Evolutionary conservation across 495 filamentous ascomycete species (phyloP), one percentile per base, ranked within the genome.

Genomic region (Aspergillus egyptiacus): DNA sequence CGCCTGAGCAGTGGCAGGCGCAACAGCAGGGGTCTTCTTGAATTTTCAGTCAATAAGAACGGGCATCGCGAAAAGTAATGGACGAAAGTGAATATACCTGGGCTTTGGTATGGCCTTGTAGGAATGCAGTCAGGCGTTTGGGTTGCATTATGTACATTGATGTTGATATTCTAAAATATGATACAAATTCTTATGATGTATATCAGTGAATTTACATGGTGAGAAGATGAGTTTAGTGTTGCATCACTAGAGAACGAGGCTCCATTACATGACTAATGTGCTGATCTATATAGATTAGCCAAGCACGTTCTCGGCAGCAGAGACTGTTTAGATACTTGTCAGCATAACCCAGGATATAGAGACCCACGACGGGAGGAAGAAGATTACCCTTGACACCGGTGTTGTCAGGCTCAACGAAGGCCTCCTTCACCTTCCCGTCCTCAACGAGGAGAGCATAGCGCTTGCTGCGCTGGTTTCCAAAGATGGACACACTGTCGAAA

Each of bases 371-470:
- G 1, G 39, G 18, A 25, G 35, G 33, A 38, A 22, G 9, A 30
- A 2, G 39, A 27, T 31, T 68, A 93, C 89, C 86, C 51, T 85
- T 76, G 10, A 93, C 75, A 27, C 93, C 89, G 27, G 89, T 94
- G 69, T 91, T 96, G 68, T 98, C 91, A 15, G 91, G 89, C 74
- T 97, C 93, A 33, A 96, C 77, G 54, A 85, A 79, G 35, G 84
- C 69, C 52, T 81, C 76, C 68, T 77, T 84, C 59, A 89, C 84
- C 67, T 85, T 88, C 37, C 88, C 87, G 55, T 86, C 70, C 69
- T 91, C 80, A 39, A 91, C 69, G 23, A 86, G 71, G 39, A 96
- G 73, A 20, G 86, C 87, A 63, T 95, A 98, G 41, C 93, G 77
- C 86, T 94, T 96, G 69, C 83, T 84, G 48, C 93, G 81, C 47